Percentiles rank a stretch among this genome's conserved stretches.
phyloP scores from a whole-genome alignment of 202 grass and related monocot species.

The Carex arenaria region DNA sequence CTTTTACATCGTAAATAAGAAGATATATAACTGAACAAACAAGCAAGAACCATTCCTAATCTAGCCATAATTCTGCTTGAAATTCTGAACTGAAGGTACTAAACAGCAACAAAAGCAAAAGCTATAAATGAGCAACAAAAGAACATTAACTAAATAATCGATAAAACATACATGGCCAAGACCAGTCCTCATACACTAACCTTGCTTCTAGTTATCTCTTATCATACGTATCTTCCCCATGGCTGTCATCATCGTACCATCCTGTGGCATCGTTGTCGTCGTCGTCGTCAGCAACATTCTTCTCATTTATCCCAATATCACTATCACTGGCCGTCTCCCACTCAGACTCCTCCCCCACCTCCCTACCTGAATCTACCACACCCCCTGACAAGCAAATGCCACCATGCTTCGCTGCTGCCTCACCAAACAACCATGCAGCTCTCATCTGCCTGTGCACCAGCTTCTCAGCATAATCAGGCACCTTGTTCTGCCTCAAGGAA shows the following conservation, averaged over 20 bases:
- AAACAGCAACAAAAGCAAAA: neutral
- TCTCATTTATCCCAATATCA: slow-evolving; percentile 50
- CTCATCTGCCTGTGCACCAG: slow-evolving; percentile 85
- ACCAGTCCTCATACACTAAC: neutral
- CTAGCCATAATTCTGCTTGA: neutral
- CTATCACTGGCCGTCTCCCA: slow-evolving; percentile 95
- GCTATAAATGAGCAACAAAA: neutral
- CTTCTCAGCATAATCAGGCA: slow-evolving; percentile 90
- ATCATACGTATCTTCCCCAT: slow-evolving; percentile 9
- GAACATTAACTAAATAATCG: neutral
- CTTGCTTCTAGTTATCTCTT: neutral
- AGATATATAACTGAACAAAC: neutral
- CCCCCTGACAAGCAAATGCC: slow-evolving; percentile 52
- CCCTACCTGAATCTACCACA: slow-evolving; percentile 49
- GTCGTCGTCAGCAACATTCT: slow-evolving; percentile 45
- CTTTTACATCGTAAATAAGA: neutral
- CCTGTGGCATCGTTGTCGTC: slow-evolving; percentile 34
- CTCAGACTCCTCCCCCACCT: slow-evolving; percentile 81
- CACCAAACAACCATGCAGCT: slow-evolving; percentile 83
- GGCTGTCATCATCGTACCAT: slow-evolving; percentile 10
- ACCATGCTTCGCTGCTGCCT: slow-evolving; percentile 74
- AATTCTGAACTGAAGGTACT: neutral
- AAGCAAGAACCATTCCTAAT: neutral
- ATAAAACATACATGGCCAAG: neutral
- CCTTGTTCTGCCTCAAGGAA: slow-evolving; percentile 80